Conservation (phyloP, 768 basidiomycete genomes). For the Cytidiella melzeri region DNA sequence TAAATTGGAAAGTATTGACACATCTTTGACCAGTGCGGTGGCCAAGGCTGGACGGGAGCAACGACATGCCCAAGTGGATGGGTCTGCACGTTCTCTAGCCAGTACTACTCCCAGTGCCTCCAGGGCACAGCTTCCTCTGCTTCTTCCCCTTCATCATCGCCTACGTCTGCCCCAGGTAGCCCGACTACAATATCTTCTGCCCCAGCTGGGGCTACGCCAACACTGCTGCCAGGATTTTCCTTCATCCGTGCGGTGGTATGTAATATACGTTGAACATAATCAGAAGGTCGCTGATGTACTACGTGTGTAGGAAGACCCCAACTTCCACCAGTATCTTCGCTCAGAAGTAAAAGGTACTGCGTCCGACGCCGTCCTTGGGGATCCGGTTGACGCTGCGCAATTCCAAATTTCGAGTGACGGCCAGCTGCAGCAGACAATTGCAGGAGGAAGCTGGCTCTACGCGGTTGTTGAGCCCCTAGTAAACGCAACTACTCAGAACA, state of each 20-base stretch:
- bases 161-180: conserved; percentile 13
- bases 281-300: conserved; percentile 1
- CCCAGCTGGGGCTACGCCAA: conserved; percentile 28
- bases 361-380: conserved; percentile 45
- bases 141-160: conserved; percentile 10
- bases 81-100: conserved; percentile 38
- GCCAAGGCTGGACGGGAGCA: conserved; percentile 44
- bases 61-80: conserved; percentile 43
- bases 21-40: conserved; percentile 38
- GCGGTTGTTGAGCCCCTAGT: conserved; percentile 42
- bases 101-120: conserved; percentile 51
- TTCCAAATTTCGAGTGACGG: conserved; percentile 48
- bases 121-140: conserved; percentile 31
- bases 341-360: conserved; percentile 39
- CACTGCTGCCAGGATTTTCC: conserved; percentile 42
- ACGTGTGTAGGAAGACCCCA: conserved; percentile 39
- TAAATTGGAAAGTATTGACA: neutral
- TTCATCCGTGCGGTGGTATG: conserved; percentile 55
- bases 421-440: conserved; percentile 46
- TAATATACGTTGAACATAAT: neutral
- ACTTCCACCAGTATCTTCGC: conserved; percentile 58
- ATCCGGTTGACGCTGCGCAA: conserved; percentile 45
- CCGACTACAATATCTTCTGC: neutral
- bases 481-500: conserved; percentile 39
- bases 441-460: conserved; percentile 38